Percentiles rank a stretch among this genome's conserved stretches.
These are phyloP conservation scores for Aspergillus neoniger DNA, from an alignment of 2,329 filamentous ascomycete genomes.

Conservation along the genomic window DNA sequence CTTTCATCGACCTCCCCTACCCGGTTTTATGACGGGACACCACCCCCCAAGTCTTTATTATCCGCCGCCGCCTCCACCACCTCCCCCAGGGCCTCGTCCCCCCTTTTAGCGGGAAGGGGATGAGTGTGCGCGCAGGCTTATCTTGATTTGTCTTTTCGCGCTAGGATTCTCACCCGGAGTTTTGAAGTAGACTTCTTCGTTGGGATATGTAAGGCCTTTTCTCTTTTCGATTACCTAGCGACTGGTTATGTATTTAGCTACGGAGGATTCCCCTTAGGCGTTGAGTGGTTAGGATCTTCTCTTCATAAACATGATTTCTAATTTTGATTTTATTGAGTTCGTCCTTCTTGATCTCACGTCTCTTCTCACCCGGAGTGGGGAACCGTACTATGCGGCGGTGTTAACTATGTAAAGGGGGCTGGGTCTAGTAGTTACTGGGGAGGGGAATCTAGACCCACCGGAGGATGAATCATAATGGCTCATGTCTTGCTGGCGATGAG, in stretches of 20 bases:
- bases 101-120: conserved; percentile 18
- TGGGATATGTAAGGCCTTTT: not conserved
- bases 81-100: conserved; percentile 20
- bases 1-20: conserved; percentile 36
- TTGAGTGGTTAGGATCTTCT: not conserved
- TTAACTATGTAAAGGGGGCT: too few relatives aligned
- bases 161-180: not conserved
- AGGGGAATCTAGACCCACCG: not conserved
- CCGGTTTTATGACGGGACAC: conserved; percentile 29
- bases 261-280: conserved; percentile 10
- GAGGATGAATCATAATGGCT: conserved; percentile 20
- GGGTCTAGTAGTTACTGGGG: not conserved
- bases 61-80: conserved; percentile 26
- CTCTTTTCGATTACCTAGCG: not conserved
- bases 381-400: not conserved
- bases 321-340: not conserved
- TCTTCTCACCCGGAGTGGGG: too few relatives aligned
- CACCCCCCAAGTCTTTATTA: conserved; percentile 28
- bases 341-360: not conserved
- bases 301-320: not conserved
- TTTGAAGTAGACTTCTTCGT: conserved; percentile 7
- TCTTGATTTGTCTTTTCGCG: not conserved
- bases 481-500: conserved; percentile 12
- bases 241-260: conserved; percentile 1
- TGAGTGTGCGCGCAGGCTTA: not conserved